Evolutionary conservation across 2,329 filamentous ascomycete genomes (phyloP), one percentile per base, ranked within the genome.

Genomic region (Xylariaceae sp.): DNA sequence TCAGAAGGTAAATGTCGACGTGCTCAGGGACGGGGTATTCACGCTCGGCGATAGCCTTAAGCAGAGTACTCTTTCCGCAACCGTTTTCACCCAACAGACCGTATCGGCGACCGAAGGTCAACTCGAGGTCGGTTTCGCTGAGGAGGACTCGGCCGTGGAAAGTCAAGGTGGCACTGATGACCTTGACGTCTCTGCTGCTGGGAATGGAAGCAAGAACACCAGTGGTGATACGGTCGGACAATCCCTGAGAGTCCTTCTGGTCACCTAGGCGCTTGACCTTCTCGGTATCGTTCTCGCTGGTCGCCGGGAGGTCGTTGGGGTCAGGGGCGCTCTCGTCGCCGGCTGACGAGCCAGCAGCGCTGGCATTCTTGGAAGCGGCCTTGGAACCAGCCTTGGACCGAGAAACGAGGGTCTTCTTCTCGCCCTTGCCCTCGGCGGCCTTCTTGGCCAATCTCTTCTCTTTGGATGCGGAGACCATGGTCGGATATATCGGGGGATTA

Each of bases 101-200:
- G 75, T 99, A 99, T 71, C 94, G 87, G 71, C 92, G 89, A 67
- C 89, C 92, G 74, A 91, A 94, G 74, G 89, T 93, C 72, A 99
- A 83, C 78, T 99, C 95, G 75, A 99, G 82, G 54, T 88, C 95
- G 65, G 90, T 90, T 77, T 99, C 94, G 73, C 88, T 93, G 78
- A 99, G 90, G 62, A 99, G 87, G 68, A 97, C 94, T 70, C 89
- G 91, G 71, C 95, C 94, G 83, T 99, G 95, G 86, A 99, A 99
- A 65, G 97, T 93, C 68, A 99, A 82, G 65, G 89, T 96, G 71
- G 87, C 85, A 58, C 92, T 96, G 66, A 88, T 96, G 75, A 99
- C 94, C 83, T 99, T 99, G 76, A 96, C 91, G 77, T 99, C 94
- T 77, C 90, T 89, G 80, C 89, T 95, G 67, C 89, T 82, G 65